phyloP scores from a whole-genome alignment of 129 eudicot species.

The Centaurea solstitialis region DNA sequence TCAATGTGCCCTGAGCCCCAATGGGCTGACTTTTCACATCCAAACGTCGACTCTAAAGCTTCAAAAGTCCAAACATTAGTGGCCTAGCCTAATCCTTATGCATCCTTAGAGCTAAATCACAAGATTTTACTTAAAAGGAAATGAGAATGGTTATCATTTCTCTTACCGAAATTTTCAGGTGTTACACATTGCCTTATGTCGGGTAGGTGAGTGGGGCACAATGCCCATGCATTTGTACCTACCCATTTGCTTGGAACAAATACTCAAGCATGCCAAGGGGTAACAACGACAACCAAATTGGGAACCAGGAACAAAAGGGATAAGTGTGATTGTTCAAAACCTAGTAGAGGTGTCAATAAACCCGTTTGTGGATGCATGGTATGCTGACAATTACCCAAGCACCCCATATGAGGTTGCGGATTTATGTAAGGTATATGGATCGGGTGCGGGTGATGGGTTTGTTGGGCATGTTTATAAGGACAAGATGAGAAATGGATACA shows the following conservation, averaged over 20 bases:
- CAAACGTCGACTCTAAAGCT: no score
- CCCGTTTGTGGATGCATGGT: constrained; percentile 69
- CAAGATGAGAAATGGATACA: constrained; percentile 47
- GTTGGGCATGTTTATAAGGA: constrained; percentile 58
- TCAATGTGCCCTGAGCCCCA: no score
- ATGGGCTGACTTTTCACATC: no score
- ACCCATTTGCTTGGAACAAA: constrained; percentile 62
- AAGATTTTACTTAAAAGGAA: no score
- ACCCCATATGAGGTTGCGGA: constrained; percentile 70
- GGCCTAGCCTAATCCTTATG: no score
- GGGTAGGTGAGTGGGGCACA: constrained; percentile 72
- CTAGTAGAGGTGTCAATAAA: constrained; percentile 62
- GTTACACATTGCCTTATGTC: constrained; percentile 57
- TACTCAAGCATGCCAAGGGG: constrained; percentile 35
- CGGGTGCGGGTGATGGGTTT: constrained; percentile 71
- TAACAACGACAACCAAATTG: constrained; percentile 47
- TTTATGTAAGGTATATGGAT: constrained; percentile 66
- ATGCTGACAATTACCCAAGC: constrained; percentile 53
- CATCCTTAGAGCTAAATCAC: no score
- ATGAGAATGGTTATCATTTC: no score
- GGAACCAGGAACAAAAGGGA: constrained; percentile 60
- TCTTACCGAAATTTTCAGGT: no score
- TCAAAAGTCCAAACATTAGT: no score
- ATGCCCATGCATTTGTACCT: constrained; percentile 65
- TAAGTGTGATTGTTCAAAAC: constrained; percentile 68